Percentiles rank a stretch among this genome's conserved stretches.
phyloP scores from a whole-genome alignment of 805 yeast species.

The Saccharomycopsis malanga region DNA sequence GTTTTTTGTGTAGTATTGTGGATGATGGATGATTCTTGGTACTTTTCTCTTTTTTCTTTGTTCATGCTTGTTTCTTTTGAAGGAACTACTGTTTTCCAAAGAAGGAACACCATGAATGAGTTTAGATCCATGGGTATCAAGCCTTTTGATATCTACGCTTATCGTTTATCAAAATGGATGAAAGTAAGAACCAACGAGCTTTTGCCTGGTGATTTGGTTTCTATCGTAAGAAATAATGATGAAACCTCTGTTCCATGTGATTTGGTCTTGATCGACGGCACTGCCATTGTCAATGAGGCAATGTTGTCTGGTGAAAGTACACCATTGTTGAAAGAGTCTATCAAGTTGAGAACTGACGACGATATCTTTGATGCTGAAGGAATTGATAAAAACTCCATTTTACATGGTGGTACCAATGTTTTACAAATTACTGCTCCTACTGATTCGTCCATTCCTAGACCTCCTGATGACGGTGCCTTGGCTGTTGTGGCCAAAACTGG shows the following conservation, averaged over 20 bases:
- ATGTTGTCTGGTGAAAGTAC: constrained; percentile 99
- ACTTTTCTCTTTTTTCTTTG: constrained; percentile 81
- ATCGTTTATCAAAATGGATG: constrained; percentile 65
- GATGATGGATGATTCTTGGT: constrained; percentile 97
- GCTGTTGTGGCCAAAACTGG: constrained; percentile 92
- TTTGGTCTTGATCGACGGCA: constrained; percentile 74
- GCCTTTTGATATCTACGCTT: constrained; percentile 73
- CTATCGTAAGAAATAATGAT: constrained; percentile 80
- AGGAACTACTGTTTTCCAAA: constrained; percentile 89
- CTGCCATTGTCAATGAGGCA: constrained; percentile 96
- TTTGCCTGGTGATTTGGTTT: constrained; percentile 87
- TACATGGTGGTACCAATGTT: constrained; percentile 96
- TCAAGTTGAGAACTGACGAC: constrained; percentile 68
- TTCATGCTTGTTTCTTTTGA: constrained; percentile 92
- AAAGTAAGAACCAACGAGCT: constrained; percentile 64
- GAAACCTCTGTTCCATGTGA: constrained; percentile 95
- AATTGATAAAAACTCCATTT: constrained; percentile 76
- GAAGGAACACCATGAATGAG: constrained; percentile 89
- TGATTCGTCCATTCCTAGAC: constrained; percentile 36
- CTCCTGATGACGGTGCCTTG: constrained; percentile 90
- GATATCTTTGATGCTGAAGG: constrained; percentile 72
- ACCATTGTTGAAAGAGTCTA: constrained; percentile 88
- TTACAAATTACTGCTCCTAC: constrained; percentile 76
- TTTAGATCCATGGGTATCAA: constrained; percentile 96
- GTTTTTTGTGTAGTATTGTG: constrained; percentile 91